Conservation (phyloP, 148 eudicot genomes). For the Nyssa sinensis region DNA sequence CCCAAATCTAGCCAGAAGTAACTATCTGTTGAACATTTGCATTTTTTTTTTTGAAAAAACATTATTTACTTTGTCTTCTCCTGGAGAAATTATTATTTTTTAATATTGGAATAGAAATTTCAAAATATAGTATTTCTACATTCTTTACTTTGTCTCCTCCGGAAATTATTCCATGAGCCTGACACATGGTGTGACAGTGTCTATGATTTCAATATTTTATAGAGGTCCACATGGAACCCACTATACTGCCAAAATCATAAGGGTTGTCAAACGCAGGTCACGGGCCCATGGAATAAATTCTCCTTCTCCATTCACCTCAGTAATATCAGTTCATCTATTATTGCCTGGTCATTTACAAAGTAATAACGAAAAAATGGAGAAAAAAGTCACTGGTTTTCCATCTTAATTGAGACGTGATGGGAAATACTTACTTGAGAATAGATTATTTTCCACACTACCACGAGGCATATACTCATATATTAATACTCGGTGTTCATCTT, state of each 20-base stretch:
- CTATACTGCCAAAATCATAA: too few species aligned
- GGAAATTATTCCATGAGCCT: too few species aligned
- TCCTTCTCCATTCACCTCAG: too few species aligned
- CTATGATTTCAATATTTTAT: too few species aligned
- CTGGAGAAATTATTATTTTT: too few species aligned
- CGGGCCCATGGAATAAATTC: too few species aligned
- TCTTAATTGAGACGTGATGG: neutral
- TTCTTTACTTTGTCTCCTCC: too few species aligned
- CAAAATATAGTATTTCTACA: too few species aligned
- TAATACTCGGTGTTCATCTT: constrained; percentile 73
- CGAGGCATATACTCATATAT: constrained; percentile 85
- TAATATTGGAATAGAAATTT: too few species aligned
- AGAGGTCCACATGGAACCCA: too few species aligned
- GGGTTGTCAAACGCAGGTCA: too few species aligned
- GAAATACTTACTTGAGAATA: constrained; percentile 72
- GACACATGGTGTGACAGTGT: too few species aligned
- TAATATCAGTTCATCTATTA: neutral
- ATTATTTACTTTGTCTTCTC: neutral
- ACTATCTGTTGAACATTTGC: neutral
- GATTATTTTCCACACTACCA: constrained; percentile 84
- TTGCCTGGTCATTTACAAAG: neutral
- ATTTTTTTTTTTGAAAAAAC: neutral
- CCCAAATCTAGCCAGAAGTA: neutral
- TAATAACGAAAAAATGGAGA: neutral
- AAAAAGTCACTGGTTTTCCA: neutral